phyloP scores from a whole-genome alignment of 176 grass and related monocot genomes.

The Eleusine indica region DNA sequence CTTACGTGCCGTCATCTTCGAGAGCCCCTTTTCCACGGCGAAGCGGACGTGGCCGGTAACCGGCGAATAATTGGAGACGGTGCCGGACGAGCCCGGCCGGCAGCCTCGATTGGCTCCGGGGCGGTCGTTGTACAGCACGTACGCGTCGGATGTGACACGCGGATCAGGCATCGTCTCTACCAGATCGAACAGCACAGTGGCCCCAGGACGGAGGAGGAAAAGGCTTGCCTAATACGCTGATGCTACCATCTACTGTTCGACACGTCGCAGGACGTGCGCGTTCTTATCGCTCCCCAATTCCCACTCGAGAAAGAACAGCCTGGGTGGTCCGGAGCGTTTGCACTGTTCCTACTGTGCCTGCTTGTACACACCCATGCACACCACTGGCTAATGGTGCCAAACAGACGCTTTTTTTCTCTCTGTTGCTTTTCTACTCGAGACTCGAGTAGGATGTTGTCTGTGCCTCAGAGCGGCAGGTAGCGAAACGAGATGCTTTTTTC shows the following conservation, averaged over 20 bases:
- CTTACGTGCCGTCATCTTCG: background rate
- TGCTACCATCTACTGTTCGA: background rate
- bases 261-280: background rate
- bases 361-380: constrained; percentile 15
- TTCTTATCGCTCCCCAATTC: constrained; percentile 22
- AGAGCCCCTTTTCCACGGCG: background rate
- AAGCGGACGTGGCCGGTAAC: background rate
- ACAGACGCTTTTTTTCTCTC: background rate
- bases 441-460: too few relatives aligned
- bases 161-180: background rate
- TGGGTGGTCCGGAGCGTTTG: background rate
- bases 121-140: background rate
- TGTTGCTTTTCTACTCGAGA: too few relatives aligned
- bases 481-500: background rate
- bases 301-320: background rate
- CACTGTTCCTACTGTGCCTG: background rate
- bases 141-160: constrained; percentile 4
- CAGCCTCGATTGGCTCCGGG: background rate
- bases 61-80: constrained; percentile 35
- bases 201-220: background rate
- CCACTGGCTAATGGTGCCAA: background rate
- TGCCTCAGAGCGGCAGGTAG: background rate
- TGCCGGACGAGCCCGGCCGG: constrained; percentile 5
- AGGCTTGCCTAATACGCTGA: too few relatives aligned
- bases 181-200: background rate